phyloP scores from a whole-genome alignment of 2,329 filamentous ascomycete species.

The Pseudocercospora vitis region DNA sequence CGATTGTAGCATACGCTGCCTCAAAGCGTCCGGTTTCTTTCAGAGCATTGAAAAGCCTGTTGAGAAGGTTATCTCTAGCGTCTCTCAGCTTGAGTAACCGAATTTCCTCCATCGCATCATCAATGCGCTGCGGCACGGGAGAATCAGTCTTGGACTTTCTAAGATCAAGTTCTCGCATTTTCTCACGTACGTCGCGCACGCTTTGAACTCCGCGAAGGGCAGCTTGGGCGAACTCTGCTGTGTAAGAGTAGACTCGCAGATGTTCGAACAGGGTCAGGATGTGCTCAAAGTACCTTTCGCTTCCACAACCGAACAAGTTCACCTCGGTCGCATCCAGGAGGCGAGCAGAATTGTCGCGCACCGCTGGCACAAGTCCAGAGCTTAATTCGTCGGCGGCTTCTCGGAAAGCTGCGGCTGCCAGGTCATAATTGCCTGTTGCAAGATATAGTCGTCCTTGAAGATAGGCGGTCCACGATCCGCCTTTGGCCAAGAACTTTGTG shows the following conservation, averaged over 20 bases:
- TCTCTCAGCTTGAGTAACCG: conserved; percentile 33
- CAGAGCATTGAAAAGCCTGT: conserved; percentile 79
- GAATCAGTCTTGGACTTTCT: conserved; percentile 34
- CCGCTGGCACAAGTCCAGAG: conserved; percentile 13
- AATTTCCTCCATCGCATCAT: conserved; percentile 38
- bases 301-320: conserved; percentile 65
- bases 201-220: conserved; percentile 30
- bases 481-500: conserved; percentile 60
- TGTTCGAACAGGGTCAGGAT: conserved; percentile 79
- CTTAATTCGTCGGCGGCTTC: conserved; percentile 58
- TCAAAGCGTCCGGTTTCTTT: conserved; percentile 77
- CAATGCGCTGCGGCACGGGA: conserved; percentile 30
- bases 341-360: conserved; percentile 36
- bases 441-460: conserved; percentile 79
- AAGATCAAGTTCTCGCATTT: conserved; percentile 30
- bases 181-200: conserved; percentile 17
- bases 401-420: conserved; percentile 74
- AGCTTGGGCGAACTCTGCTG: conserved; percentile 74
- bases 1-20: conserved; percentile 75
- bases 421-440: conserved; percentile 68
- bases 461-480: conserved; percentile 63
- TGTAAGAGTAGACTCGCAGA: conserved; percentile 72
- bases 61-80: conserved; percentile 69
- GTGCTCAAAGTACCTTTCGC: conserved; percentile 83
- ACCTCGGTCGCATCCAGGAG: conserved; percentile 77